Conservation (phyloP, 495 filamentous ascomycete genomes). For the Annulohypoxylon bovei region DNA sequence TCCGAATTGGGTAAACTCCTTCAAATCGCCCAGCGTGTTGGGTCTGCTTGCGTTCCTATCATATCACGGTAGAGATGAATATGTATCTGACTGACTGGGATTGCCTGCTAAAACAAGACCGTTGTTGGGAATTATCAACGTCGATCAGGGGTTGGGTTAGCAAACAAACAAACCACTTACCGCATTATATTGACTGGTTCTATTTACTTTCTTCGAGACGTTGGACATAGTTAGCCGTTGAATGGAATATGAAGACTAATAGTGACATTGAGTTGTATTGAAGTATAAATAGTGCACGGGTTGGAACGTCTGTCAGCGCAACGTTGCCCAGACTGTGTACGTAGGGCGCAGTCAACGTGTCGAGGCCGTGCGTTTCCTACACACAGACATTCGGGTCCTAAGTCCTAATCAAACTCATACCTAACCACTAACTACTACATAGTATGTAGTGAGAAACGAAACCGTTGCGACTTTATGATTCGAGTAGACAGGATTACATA, state of each 20-base stretch:
- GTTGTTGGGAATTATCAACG: conserved; percentile 3
- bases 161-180: background rate
- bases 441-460: conserved; percentile 8
- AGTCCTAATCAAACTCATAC: background rate
- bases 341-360: background rate
- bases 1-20: conserved; percentile 33
- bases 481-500: background rate
- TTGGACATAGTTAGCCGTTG: conserved; percentile 1
- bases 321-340: background rate
- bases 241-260: background rate
- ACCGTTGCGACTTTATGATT: conserved; percentile 20
- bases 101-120: background rate
- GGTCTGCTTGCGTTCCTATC: background rate
- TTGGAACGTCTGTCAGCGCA: conserved; percentile 13
- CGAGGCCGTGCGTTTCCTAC: background rate
- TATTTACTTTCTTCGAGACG: conserved; percentile 9
- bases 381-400: conserved; percentile 6
- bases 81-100: background rate
- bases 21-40: conserved; percentile 11
- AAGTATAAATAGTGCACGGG: conserved; percentile 31
- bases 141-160: conserved; percentile 10
- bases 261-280: conserved; percentile 14
- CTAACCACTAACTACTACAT: no score
- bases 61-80: background rate
- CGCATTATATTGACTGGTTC: background rate